A percentile compares a stretch with the other conserved stretches of the same genome.
Evolutionary conservation across 257 asterid genomes (phyloP).

Genomic region (Solanum arcanum): DNA sequence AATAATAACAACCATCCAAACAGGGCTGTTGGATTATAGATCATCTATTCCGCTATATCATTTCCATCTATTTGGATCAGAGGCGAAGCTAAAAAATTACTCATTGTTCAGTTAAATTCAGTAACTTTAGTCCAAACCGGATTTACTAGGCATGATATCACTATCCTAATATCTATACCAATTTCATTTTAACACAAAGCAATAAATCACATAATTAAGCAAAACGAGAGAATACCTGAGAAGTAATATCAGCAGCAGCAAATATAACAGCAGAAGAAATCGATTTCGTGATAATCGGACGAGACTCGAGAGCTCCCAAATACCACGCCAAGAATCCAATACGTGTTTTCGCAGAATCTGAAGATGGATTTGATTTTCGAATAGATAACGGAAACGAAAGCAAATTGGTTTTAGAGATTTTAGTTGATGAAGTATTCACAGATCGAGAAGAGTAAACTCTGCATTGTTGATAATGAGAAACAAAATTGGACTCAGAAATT

Average conservation of each 20-base stretch:
- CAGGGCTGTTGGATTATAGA: too few relatives aligned
- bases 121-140: neutral
- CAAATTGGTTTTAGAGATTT: slow-evolving; percentile 11
- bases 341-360: slow-evolving; percentile 15
- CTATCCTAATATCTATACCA: too few relatives aligned
- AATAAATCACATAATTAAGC: neutral
- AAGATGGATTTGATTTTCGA: slow-evolving; percentile 13
- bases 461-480: neutral
- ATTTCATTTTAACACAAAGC: neutral
- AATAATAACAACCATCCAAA: too few relatives aligned
- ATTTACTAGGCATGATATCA: neutral
- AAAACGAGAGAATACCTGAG: slow-evolving; percentile 42
- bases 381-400: neutral
- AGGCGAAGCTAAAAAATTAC: neutral
- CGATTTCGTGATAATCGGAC: slow-evolving; percentile 63
- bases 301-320: slow-evolving; percentile 47
- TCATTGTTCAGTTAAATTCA: too few relatives aligned
- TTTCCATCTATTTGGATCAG: neutral
- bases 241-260: slow-evolving; percentile 68
- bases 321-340: slow-evolving; percentile 62
- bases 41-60: neutral
- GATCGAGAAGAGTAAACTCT: neutral
- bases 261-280: slow-evolving; percentile 59
- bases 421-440: slow-evolving; percentile 2
- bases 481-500: neutral